A percentile compares a stretch with the other conserved stretches of the same genome.
Conservation (phyloP, 768 basidiomycete genomes). For the Leccinum rimulosum region DNA sequence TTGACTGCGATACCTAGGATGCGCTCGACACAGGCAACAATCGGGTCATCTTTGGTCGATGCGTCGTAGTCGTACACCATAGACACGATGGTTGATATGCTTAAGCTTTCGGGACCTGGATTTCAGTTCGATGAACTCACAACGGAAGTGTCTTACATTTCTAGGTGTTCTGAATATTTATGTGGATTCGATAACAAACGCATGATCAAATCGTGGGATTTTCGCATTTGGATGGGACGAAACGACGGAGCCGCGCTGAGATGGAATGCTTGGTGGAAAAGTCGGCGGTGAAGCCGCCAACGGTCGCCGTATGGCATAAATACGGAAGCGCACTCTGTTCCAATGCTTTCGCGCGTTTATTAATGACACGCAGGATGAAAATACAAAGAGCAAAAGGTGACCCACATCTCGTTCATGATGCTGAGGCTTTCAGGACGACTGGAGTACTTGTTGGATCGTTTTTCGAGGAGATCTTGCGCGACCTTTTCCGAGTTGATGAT, state of each 20-base stretch:
- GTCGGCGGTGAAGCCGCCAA: not conserved
- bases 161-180: conserved; percentile 22
- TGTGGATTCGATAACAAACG: conserved; percentile 23
- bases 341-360: conserved; percentile 16
- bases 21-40: conserved; percentile 15
- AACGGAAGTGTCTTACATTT: conserved; percentile 11
- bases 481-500: conserved; percentile 27
- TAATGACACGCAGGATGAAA: not conserved
- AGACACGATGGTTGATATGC: conserved; percentile 22
- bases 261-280: not conserved
- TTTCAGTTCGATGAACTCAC: not conserved
- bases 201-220: conserved; percentile 32
- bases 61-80: conserved; percentile 25
- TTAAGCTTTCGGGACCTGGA: conserved; percentile 10
- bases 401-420: conserved; percentile 20
- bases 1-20: conserved; percentile 6
- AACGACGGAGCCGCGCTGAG: conserved; percentile 21
- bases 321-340: conserved; percentile 15
- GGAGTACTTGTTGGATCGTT: conserved; percentile 22
- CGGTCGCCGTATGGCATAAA: not conserved
- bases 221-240: conserved; percentile 33
- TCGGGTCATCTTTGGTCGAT: conserved; percentile 17
- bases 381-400: not conserved
- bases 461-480: conserved; percentile 21
- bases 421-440: conserved; percentile 19